These are phyloP conservation scores for Murraya paniculata DNA, from an alignment of 345 rosid genomes.

Conservation along the genomic window DNA sequence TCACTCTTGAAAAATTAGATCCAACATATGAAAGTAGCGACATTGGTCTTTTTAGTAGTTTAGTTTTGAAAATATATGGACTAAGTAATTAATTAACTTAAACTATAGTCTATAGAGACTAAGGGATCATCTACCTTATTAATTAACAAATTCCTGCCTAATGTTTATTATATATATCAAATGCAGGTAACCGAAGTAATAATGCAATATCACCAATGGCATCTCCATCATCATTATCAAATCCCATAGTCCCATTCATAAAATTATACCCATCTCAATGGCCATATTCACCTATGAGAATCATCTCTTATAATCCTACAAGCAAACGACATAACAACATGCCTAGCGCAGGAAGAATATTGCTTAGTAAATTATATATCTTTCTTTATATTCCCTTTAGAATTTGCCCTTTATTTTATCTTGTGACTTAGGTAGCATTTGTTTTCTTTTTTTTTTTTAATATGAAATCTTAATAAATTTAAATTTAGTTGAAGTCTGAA, in stretches of 20 bases:
- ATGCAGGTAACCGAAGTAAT: slow-evolving; percentile 3
- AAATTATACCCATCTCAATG: slow-evolving; percentile 13
- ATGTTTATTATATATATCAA: too few relatives aligned
- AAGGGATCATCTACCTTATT: too few relatives aligned
- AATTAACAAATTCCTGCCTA: too few relatives aligned
- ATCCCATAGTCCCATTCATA: slow-evolving; percentile 2
- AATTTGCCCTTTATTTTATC: background rate
- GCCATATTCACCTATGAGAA: background rate
- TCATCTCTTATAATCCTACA: background rate
- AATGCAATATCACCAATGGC: slow-evolving; percentile 3
- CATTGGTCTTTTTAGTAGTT: too few relatives aligned
- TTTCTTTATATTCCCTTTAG: background rate
- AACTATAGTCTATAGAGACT: too few relatives aligned
- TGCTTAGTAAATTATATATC: background rate
- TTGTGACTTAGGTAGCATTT: too few relatives aligned
- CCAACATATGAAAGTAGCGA: rapidly evolving
- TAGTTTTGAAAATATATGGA: too few relatives aligned
- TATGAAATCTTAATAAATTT: too few relatives aligned
- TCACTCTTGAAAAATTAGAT: too few relatives aligned
- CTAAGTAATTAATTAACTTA: too few relatives aligned
- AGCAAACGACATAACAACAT: background rate
- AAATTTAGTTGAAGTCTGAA: too few relatives aligned
- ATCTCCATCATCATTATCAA: background rate
- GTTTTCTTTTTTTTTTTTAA: too few relatives aligned
- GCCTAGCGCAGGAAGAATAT: background rate